phyloP scores from a whole-genome alignment of 768 basidiomycete genomes.

The Udeniomyces megalosporus region DNA sequence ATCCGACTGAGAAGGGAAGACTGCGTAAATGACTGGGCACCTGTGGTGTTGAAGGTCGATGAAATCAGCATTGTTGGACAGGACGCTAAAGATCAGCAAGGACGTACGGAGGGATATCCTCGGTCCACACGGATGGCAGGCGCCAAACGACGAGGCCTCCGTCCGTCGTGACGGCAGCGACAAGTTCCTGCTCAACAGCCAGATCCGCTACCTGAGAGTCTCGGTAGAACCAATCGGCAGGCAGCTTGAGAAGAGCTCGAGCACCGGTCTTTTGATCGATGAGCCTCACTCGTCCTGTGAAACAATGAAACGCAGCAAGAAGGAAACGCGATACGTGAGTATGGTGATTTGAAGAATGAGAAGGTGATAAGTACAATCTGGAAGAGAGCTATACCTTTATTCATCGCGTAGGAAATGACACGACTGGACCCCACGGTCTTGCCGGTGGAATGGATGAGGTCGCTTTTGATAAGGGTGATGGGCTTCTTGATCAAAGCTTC shows the following conservation, averaged over 20 bases:
- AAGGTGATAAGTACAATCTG: too few species aligned
- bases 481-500: neutral
- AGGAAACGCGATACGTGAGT: too few species aligned
- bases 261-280: constrained; percentile 1
- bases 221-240: constrained; percentile 1
- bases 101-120: constrained; percentile 3
- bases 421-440: neutral
- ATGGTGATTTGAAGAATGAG: too few species aligned
- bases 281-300: constrained; percentile 1
- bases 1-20: neutral
- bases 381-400: neutral
- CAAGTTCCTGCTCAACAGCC: neutral
- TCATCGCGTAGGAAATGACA: constrained; percentile 11
- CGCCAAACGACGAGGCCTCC: constrained; percentile 9
- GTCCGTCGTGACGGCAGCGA: constrained; percentile 9
- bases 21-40: constrained; percentile 1
- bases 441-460: neutral
- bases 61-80: neutral
- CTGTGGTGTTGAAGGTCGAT: neutral
- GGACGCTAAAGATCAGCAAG: neutral
- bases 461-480: constrained; percentile 2
- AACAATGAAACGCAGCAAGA: neutral
- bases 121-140: neutral
- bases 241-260: constrained; percentile 10
- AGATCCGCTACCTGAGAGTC: constrained; percentile 11